Base-by-base conservation (phyloP, 129 eudicot genomes). In the Flaveria brownii region DNA sequence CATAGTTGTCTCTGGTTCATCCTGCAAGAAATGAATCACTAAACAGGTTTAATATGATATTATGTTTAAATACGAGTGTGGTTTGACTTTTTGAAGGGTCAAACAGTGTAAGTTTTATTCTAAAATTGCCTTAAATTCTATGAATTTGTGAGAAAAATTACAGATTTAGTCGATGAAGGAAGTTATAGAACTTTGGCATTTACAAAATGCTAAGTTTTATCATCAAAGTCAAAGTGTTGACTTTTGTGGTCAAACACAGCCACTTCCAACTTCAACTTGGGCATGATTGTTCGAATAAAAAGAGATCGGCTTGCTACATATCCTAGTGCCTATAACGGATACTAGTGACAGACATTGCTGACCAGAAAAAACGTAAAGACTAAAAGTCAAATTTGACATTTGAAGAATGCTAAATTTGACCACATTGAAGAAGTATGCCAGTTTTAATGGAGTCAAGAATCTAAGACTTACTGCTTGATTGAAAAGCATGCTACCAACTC, bases 401-500 rank as follows among this genome's bases (percentile, higher is more conserved):
- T 45, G 42, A 49, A 57, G 20, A 42, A 55, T 69, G 61, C 4
- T 45, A 57, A 1, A 11, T 57, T 75, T 55, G 47, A 68, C 72
- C 72, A 63, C 46, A 17, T 3, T 9, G 14, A 15, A 14, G 28
- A 23, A 20, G 61, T 41, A 23, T 22, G 41, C 68, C 7, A 9
- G 6, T 2, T 47, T 30, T 30, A 62, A 50, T 28, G 12, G 3
- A 49, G 52, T 64, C 22, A 23, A 43, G 11, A 51, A 49, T 30
- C 8, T 47, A 70, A 26, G 23, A 85, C 87, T 86, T 76, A 91
- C 94, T 33, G 2, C 63, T 80, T 77, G 85, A 30, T 87, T 46
- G n/a, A 89, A 88, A 26, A 91, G 87, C 28, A 91, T 83, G 22
- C 83, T 61, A 56, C 93, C 90, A 75, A 89, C 93, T 79, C 99